Base-by-base conservation (phyloP, 2,329 filamentous ascomycete species). In the Tolypocladium ophioglossoides region DNA sequence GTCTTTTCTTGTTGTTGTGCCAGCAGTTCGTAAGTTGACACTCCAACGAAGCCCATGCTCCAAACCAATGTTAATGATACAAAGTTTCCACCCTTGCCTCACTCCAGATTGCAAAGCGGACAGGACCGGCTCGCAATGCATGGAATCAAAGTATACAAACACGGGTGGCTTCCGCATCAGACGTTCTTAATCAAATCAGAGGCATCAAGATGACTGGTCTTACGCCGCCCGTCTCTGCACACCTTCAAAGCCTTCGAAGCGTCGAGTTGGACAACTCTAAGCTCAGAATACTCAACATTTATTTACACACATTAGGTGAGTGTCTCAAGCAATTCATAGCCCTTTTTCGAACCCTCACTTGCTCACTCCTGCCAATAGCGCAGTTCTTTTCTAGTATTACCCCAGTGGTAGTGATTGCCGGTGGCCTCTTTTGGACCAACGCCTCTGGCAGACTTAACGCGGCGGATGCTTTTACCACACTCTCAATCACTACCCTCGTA, bases 1-100 rank as follows among this genome's bases (percentile, higher is more conserved):
- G 12, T 50, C 51, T 12, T 54, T 56, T 22, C 51, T 59, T 10
- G 48, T 56, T 7, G 80, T 79, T 85, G 91, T 91, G 55, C 88
- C 88, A 2, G 83, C 85, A 56, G 89, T 84, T n/a, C 52, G 61
- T 55, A 34, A 50, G 51, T 54, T 10, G 52, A 47, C 34, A 27
- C 27, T 27, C 51, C 35, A 10, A 27, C 22, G 40, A 24, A 24
- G 54, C 41, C 40, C 35, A 35, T 12, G n/a, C 27, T 35, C 8
- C 8, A 14, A 20, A 34, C 18, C 52, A 58, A 62, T 46, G 2
- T 54, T 50, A 12, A 65, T 60, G 18, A 62, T 55, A 0, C 68
- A 65, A 2, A 2, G 72, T 67, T 0, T 72, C 64, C 68, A 77
- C 75, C 71, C 47, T 70, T 55, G 30, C 58, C 58, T 4, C 73